Evolutionary conservation across 768 basidiomycete species (phyloP), one percentile per base, ranked within the genome.

Genomic region (Panellus pusillus): DNA sequence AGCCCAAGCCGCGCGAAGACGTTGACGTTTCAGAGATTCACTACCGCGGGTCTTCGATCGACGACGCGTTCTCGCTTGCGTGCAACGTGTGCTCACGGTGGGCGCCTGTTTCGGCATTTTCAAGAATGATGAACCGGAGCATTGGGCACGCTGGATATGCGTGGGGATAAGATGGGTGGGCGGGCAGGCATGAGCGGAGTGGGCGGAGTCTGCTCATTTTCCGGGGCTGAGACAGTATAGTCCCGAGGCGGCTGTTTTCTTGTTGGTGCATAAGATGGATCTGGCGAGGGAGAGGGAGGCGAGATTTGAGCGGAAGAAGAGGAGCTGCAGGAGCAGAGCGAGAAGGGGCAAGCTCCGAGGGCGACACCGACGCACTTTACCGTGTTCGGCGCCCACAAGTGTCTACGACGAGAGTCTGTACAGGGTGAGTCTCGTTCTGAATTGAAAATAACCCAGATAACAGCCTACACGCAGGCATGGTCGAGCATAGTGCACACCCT

Each of bases 191-290:
- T n/a, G n/a, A n/a, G n/a, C n/a, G n/a, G n/a, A n/a, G n/a, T n/a
- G n/a, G n/a, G n/a, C n/a, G n/a, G n/a, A n/a, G n/a, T n/a, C n/a
- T n/a, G n/a, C n/a, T n/a, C n/a, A n/a, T n/a, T n/a, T n/a, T n/a
- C n/a, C n/a, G n/a, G 90, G 93, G 3, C 73, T 98, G 28, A 75
- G 81, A 42, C 83, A 86, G 64, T 87, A 81, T 65, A 91, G 89
- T 68, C 85, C 86, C 12, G 87, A 90, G 8, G 93, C 94, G 6
- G 83, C 78, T 11, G 85, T 98, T 2, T 98, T 96, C 71, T 76
- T 98, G 35, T 79, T 98, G 3, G 81, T 98, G 40, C 96, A 99
- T 73, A 99, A 99, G 79, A 98, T 98, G 93, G 97, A 99, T 70
- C 77, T 99, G 24, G 89, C 91, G 47, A 74, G 85, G 55, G 81